Evolutionary conservation across 2,329 filamentous ascomycete genomes (phyloP), one percentile per base, ranked within the genome.

Genomic region (Pseudogymnoascus sp.): DNA sequence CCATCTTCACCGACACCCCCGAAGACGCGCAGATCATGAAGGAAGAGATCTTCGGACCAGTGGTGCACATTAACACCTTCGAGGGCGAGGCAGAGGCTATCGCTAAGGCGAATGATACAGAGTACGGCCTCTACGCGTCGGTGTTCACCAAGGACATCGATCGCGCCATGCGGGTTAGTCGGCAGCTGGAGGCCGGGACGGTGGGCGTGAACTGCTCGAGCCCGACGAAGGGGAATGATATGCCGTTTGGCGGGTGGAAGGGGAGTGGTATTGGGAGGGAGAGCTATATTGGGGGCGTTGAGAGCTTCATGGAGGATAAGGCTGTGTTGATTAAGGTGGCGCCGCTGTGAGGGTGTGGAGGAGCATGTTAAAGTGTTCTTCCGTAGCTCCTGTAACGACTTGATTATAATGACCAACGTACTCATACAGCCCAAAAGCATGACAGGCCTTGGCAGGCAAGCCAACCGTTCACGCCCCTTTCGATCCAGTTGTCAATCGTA

Each of bases 1-100:
- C 67, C 0, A 60, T 70, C 27, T 69, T 70, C 37, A 63, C 61
- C 12, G 59, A 45, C 9, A 42, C 63, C n/a, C 35, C 61, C 15
- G 55, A 39, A 59, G 21, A 42, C 1, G 61, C 59, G 5, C 25
- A 12, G 9, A 40, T 66, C 39, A 64, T 65, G 61, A 62, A 79
- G 65, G 80, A 78, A 2, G 86, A 88, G 69, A 82, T 79, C 0
- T 88, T 88, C 65, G 86, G 85, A 0, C 85, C 86, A 0, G 79
- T 79, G 0, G 81, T 86, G 0, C 80, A 78, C 1, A 69, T 87
- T 18, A 78, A 82, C 5, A 75, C 79, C 1, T 78, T 86, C 21
- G 76, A 80, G 1, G 69, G 69, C n/a, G 80, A 82, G 4, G 82
- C 86, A 7, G 81, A 86, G 59, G 85, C 83, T 0, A 70, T 87